Conservation (phyloP, 225 moss, liverwort and hornwort genomes). For the Pseudoscleropodium purum region DNA sequence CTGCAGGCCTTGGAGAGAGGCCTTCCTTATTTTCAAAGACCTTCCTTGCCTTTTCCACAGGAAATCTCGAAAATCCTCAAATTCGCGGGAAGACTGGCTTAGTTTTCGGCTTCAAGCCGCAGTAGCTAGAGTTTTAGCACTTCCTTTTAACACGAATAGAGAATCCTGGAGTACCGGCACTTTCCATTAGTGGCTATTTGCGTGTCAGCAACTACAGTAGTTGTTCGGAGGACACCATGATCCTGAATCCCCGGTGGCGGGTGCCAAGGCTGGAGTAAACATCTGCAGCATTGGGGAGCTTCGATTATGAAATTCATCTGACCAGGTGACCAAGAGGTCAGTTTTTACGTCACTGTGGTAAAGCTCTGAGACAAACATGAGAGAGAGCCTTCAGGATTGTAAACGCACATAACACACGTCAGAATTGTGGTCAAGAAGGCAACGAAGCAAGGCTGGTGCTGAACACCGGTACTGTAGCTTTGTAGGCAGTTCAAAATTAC, state of each 20-base stretch:
- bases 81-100: neutral
- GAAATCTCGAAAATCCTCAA: neutral
- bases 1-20: neutral
- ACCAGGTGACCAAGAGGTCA: too few species aligned
- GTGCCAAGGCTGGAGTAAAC: neutral
- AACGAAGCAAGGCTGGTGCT: neutral
- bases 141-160: neutral
- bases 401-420: neutral
- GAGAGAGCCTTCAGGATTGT: neutral
- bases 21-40: neutral
- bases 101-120: neutral
- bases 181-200: neutral
- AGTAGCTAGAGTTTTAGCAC: neutral
- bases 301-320: too few species aligned
- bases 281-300: neutral
- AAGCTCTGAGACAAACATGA: neutral
- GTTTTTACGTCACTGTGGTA: too few species aligned
- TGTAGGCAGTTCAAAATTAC: neutral
- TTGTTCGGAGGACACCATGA: neutral
- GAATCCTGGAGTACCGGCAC: neutral
- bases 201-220: neutral
- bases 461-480: too few species aligned
- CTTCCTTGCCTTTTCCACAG: neutral
- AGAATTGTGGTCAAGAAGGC: neutral
- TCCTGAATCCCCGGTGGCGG: neutral